These are phyloP conservation scores for Xerocomellus intermedius DNA, from an alignment of 768 basidiomycete species.

Conservation along the genomic window DNA sequence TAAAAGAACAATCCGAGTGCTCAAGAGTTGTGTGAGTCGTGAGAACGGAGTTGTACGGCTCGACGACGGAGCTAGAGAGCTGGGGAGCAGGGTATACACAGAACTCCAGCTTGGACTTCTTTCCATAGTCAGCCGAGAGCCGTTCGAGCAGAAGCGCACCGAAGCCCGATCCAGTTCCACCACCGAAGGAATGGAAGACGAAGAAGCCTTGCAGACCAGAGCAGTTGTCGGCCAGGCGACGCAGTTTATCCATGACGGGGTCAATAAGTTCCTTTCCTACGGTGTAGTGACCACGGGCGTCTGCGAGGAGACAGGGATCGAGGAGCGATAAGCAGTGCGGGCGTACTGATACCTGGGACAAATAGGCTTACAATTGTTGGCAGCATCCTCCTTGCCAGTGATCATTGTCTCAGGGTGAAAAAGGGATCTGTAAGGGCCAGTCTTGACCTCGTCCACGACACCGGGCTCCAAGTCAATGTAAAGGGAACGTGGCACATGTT, in stretches of 20 bases:
- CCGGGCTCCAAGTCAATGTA: conserved; percentile 96
- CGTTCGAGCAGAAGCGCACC: conserved; percentile 97
- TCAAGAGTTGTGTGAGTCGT: conserved; percentile 99
- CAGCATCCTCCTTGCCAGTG: conserved; percentile 98
- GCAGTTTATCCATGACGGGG: conserved; percentile 93
- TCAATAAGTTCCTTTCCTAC: conserved; percentile 99
- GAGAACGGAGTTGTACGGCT: conserved; percentile 97
- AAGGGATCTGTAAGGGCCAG: conserved; percentile 85
- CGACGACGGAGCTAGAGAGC: conserved; percentile 93
- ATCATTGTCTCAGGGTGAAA: conserved; percentile 98
- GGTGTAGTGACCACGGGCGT: conserved; percentile 98
- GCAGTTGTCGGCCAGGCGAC: conserved; percentile 97
- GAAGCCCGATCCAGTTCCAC: conserved; percentile 98
- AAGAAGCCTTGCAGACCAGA: conserved; percentile 99
- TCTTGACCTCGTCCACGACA: conserved; percentile 93
- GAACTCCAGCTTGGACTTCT: conserved; percentile 99
- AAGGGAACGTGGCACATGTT: conserved; percentile 94
- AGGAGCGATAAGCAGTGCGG: conserved; percentile 10
- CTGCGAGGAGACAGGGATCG: conserved; percentile 39
- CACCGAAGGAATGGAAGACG: conserved; percentile 99
- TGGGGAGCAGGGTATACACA: conserved; percentile 96
- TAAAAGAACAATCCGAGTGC: conserved; percentile 99
- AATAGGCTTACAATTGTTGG: conserved; percentile 87
- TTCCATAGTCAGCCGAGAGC: conserved; percentile 97
- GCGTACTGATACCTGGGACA: not conserved